These are phyloP conservation scores for Hibiscus syriacus DNA, from an alignment of 345 rosid species.

Conservation along the genomic window DNA sequence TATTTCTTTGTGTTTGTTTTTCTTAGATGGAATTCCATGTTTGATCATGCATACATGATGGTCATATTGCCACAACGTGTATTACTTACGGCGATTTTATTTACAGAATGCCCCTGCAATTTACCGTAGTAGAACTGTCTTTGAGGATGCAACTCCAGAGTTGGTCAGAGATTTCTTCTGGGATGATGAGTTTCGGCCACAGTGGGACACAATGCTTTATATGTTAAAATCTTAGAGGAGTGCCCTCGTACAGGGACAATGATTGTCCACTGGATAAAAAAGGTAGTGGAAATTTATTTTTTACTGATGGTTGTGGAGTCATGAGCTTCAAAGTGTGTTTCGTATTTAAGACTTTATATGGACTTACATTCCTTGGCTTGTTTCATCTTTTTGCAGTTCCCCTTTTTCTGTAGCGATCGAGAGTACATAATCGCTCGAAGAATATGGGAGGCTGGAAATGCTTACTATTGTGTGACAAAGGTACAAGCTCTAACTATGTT, in stretches of 20 bases:
- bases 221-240: constrained; percentile 67
- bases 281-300: constrained; percentile 32
- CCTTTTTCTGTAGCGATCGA: constrained; percentile 93
- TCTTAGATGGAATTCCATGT: background rate
- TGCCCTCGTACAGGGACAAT: constrained; percentile 60
- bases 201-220: constrained; percentile 92
- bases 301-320: background rate
- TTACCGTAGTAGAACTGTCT: constrained; percentile 77
- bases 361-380: background rate
- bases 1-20: background rate
- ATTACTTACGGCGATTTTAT: constrained; percentile 14
- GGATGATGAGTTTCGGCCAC: constrained; percentile 93
- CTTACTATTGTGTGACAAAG: constrained; percentile 83
- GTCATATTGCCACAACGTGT: background rate
- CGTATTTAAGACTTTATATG: background rate
- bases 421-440: constrained; percentile 87
- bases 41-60: constrained; percentile 2
- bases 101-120: constrained; percentile 58
- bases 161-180: constrained; percentile 96
- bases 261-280: constrained; percentile 79
- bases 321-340: background rate
- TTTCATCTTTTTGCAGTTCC: constrained; percentile 59
- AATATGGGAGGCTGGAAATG: constrained; percentile 83
- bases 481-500: constrained; percentile 26
- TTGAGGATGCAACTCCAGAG: constrained; percentile 86